Conservation (phyloP, 345 rosid genomes). For the Salix koriyanagi region DNA sequence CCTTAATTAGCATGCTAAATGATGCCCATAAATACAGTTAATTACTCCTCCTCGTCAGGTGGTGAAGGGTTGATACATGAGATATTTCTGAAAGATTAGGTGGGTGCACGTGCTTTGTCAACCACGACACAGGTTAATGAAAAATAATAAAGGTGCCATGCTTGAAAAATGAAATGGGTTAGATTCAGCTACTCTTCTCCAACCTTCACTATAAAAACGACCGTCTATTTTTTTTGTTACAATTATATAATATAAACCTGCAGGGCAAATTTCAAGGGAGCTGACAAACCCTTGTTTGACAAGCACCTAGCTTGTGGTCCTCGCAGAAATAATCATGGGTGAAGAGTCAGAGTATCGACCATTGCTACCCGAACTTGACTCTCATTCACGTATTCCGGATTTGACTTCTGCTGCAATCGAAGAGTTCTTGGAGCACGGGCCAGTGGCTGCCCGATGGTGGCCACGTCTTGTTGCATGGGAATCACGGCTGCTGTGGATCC, state of each 20-base stretch:
- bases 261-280: not conserved
- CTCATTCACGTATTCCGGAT: constrained; percentile 46
- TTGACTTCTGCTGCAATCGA: constrained; percentile 57
- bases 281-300: not conserved
- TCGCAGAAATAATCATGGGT: not conserved
- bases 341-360: constrained; percentile 33
- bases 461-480: constrained; percentile 65
- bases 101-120: not conserved
- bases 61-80: not conserved
- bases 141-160: not conserved
- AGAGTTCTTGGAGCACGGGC: constrained; percentile 47
- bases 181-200: not conserved
- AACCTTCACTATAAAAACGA: not conserved
- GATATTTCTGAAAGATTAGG: not conserved
- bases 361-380: constrained; percentile 52
- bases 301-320: not conserved
- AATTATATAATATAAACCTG: not conserved
- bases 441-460: constrained; percentile 60
- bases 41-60: not conserved
- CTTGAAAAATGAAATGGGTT: not conserved
- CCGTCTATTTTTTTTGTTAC: not conserved
- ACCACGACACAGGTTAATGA: not conserved
- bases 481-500: constrained; percentile 70
- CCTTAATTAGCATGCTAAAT: too few relatives aligned
- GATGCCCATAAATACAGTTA: too few relatives aligned